A percentile compares a stretch with the other conserved stretches of the same genome.
These are phyloP conservation scores for Eucalyptus microcorys DNA, from an alignment of 345 rosid genomes.

Conservation along the genomic window DNA sequence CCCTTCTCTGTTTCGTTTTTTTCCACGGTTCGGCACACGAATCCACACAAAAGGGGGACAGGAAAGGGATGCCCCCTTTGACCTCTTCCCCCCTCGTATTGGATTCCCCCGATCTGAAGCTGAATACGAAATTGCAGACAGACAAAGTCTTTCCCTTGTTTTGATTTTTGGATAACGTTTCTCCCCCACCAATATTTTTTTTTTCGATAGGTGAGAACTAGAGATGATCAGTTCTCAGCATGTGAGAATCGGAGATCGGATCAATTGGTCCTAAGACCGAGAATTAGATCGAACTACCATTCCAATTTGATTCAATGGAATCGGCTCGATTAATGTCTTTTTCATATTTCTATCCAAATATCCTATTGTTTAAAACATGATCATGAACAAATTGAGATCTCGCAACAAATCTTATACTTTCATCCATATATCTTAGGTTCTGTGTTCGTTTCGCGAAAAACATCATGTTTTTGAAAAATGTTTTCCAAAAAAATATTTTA, in stretches of 20 bases:
- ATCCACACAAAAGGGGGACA: not conserved
- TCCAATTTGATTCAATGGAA: no score
- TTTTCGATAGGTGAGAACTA: no score
- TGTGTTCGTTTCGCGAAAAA: fast-evolving
- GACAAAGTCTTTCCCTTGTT: not conserved
- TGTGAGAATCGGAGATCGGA: no score
- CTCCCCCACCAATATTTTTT: not conserved
- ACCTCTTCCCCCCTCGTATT: not conserved
- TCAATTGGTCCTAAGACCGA: no score
- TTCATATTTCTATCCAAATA: no score
- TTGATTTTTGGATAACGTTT: not conserved
- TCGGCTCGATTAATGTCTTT: fast-evolving
- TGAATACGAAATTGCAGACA: not conserved
- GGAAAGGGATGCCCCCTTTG: not conserved
- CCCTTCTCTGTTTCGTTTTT: not conserved
- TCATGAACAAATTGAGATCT: no score
- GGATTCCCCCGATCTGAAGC: not conserved
- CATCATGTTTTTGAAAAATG: fast-evolving
- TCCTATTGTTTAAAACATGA: no score
- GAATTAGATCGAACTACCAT: no score
- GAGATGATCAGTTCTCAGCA: no score
- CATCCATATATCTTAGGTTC: fast-evolving
- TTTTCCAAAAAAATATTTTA: no score
- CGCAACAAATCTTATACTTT: no score
- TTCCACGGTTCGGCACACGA: not conserved